Evolutionary conservation across 768 basidiomycete species (phyloP), one percentile per base, ranked within the genome.

Genomic region (Leccinum aurantiacum): DNA sequence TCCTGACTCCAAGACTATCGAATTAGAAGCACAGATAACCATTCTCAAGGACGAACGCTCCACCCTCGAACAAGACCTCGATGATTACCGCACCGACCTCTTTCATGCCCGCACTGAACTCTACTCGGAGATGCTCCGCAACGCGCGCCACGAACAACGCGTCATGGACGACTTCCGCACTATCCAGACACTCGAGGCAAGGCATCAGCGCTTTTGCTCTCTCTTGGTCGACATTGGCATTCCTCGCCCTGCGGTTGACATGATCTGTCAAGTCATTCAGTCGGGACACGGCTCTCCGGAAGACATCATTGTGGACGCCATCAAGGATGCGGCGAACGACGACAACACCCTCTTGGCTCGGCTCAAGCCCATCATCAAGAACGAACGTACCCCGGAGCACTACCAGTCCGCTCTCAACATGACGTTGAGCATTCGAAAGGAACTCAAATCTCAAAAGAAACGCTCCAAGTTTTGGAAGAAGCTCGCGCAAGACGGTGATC

Each of bases 341-440:
- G 67, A 68, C n/a, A 69, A 63, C 31, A 74, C 78, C 17, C 71
- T 77, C n/a, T 80, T 82, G 77, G 72, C 80, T 10, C 76, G 65
- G 33, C 75, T 82, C 53, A 70, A 78, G 10, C 72, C 77, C 22
- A 67, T 73, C 19, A 59, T 77, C 54, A 66, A 69, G 54, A 67
- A 71, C 11, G 70, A 75, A 27, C 75, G 78, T 41, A 77, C 75
- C 41, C 67, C 75, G 25, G 77, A 78, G 24, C 74, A 79, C 47
- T 82, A 83, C 64, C 71, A 76, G 54, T 78, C 80, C 17, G 79
- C 81, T 8, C 71, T 83, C 54, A 75, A 79, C 51, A 60, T 81
- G 64, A 78, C 79, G 33, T 70, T 82, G 62, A 77, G 75, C 54
- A 69, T 77, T 51, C 76, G 82, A 53, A 76, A 73, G 57, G 77